Evolutionary conservation across 192 early-diverging fungal species (phyloP).

Genomic region (Backusella tarrabulga): DNA sequence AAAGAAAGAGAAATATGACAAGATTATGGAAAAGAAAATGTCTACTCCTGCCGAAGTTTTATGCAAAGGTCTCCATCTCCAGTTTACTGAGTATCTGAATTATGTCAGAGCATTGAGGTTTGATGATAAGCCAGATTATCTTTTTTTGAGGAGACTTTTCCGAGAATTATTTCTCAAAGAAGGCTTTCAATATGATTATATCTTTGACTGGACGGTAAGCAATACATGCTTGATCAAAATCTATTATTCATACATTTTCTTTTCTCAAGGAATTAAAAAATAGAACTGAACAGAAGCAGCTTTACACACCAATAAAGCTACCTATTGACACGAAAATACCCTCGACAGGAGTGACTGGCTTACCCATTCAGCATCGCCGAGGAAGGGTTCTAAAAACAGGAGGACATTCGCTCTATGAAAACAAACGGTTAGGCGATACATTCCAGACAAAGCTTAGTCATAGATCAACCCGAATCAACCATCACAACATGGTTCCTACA

Average conservation of each 20-base stretch:
- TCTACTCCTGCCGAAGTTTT: slow-evolving; percentile 78
- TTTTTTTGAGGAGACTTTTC: slow-evolving; percentile 82
- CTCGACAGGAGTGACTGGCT: neutral
- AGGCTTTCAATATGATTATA: slow-evolving; percentile 84
- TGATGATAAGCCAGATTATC: slow-evolving; percentile 91
- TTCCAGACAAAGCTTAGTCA: neutral
- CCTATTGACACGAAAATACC: neutral
- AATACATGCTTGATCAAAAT: slow-evolving; percentile 14
- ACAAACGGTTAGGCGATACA: neutral
- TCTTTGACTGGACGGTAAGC: slow-evolving; percentile 87
- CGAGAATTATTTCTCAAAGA: slow-evolving; percentile 81
- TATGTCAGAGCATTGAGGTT: slow-evolving; percentile 82
- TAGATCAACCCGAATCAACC: neutral
- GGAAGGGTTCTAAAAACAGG: neutral
- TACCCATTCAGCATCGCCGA: neutral
- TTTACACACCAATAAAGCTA: neutral
- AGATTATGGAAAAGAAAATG: slow-evolving; percentile 94
- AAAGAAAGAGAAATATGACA: slow-evolving; percentile 92
- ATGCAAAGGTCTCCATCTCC: slow-evolving; percentile 78
- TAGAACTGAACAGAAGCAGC: neutral
- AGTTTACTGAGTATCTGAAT: slow-evolving; percentile 86
- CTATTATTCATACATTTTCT: neutral
- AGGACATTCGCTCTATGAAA: neutral
- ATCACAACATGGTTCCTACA: neutral
- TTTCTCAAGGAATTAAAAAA: neutral